Evolutionary conservation across 495 filamentous ascomycete genomes (phyloP), one percentile per base, ranked within the genome.

Genomic region (Bryoglossum gracile): DNA sequence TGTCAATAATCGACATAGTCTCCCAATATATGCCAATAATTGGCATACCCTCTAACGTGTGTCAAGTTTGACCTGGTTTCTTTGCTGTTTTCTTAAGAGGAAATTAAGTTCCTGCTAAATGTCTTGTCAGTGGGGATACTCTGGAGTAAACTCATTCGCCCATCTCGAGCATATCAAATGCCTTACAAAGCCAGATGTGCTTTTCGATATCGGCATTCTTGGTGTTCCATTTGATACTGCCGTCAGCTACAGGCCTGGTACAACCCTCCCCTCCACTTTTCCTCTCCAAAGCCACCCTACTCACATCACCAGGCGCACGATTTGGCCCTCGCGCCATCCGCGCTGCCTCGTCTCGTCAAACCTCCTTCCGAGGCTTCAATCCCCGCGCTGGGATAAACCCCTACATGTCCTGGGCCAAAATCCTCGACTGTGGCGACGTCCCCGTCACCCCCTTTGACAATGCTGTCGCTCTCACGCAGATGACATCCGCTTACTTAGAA

Each of bases 181-280:
- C 56, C 70, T 92, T 2, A 81, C 80, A 24, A 75, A 77, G 38
- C 84, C 83, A 0, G 66, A 76, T 30, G 75, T 76, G 52, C 60
- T 65, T 21, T 91, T 81, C 55, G 87, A 94, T 61, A 89, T 94
- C 52, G 87, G 73, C 25, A 77, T 94, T 40, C 10, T 94, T 41
- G 87, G 87, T 1, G 86, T 79, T 1, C 87, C 87, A 0, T 94
- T 94, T 58, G 87, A 94, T 62, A 91, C 87, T 0, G 84, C 87
- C 14, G 82, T 86, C 14, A 81, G 70, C 54, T 91, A 91, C 66
- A 69, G 87, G 54, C 87, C 87, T 42, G 84, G 84, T 80, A 62
- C 34, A 18, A 40, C 13, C 22, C 18, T 17, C 14, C 13, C 14
- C 21, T n/a, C 18, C 22, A 5, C 25, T 24, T 25, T 14, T 23